Evolutionary conservation across 2,329 filamentous ascomycete genomes (phyloP), one percentile per base, ranked within the genome.

Genomic region (Teratosphaeria destructans): DNA sequence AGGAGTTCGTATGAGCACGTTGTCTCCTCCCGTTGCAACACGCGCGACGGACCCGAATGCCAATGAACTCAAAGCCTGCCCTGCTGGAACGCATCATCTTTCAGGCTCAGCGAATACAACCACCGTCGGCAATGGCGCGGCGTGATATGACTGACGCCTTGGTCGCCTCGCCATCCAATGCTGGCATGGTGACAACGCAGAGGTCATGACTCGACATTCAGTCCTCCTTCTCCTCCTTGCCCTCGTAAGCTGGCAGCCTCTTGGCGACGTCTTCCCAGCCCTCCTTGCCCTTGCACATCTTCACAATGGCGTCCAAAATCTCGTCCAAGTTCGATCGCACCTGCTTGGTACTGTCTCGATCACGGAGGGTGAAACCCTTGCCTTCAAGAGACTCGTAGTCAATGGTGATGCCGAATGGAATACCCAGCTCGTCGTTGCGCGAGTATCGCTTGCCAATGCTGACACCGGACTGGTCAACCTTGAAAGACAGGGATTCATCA

Each of bases 301-400:
- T 79, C 74, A 82, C 83, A 67, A 94, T 82, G 32, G 90, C 90
- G 59, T 83, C 81, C 61, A 94, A 77, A 61, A 97, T 90, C 72
- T 87, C 87, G 49, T 89, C 87, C 72, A 94, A 83, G 63, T 85
- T 85, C 11, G 89, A 89, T 62, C 94, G 87, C 60, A 97, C 91
- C 78, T 97, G 93, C 73, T 86, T 88, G 58, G 90, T 96, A 52
- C 87, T 88, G 77, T 97, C 94, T 64, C 91, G 86, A 74, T 97
- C 93, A 71, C 93, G 82, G 65, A 97, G 83, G 1, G 93, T 97
- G 71, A 95, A 84, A 7, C 88, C 88, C 72, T 84, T 84, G 73
- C 96, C 91, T 76, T 95, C 85, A 66, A 96, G 79, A 55, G 90
- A 95, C 80, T 97, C 90, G 82, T 96, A 97, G 75, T 97, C 93